Evolutionary conservation across 2,329 filamentous ascomycete species (phyloP).

Genomic region (Pseudogymnoascus verrucosus): DNA sequence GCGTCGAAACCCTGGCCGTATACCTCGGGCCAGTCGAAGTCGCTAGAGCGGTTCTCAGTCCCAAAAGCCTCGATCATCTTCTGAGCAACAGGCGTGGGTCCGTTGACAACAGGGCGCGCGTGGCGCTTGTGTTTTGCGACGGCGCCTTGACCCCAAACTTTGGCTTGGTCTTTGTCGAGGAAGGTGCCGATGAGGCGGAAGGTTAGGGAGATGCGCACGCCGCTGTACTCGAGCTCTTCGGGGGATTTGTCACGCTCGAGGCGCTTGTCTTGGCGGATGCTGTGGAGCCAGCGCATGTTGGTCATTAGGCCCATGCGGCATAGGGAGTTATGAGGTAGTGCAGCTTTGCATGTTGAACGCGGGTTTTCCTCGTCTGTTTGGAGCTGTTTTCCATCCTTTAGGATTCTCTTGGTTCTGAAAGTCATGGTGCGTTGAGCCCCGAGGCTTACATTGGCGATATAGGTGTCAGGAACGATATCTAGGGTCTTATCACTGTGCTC

Average conservation of each 20-base stretch:
- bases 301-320: slow-evolving; percentile 73
- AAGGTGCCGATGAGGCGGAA: slow-evolving; percentile 88
- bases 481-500: slow-evolving; percentile 97
- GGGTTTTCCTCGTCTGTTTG: slow-evolving; percentile 9
- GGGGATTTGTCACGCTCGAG: slow-evolving; percentile 55
- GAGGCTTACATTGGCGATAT: slow-evolving; percentile 88
- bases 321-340: slow-evolving; percentile 80
- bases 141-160: slow-evolving; percentile 91
- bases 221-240: slow-evolving; percentile 63
- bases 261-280: slow-evolving; percentile 84
- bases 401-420: slow-evolving; percentile 68
- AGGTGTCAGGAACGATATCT: slow-evolving; percentile 73
- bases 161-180: slow-evolving; percentile 51
- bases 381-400: slow-evolving; percentile 27
- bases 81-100: slow-evolving; percentile 56
- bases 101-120: slow-evolving; percentile 61
- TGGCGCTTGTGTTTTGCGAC: slow-evolving; percentile 53
- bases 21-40: slow-evolving; percentile 64
- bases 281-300: slow-evolving; percentile 83
- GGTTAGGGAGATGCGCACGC: slow-evolving; percentile 82
- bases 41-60: slow-evolving; percentile 65
- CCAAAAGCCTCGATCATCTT: slow-evolving; percentile 73
- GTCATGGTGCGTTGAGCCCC: slow-evolving; percentile 87
- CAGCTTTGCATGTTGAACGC: slow-evolving; percentile 46
- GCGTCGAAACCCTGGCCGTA: slow-evolving; percentile 86